Conservation (phyloP, 345 rosid genomes). For the Kandelia obovata region DNA sequence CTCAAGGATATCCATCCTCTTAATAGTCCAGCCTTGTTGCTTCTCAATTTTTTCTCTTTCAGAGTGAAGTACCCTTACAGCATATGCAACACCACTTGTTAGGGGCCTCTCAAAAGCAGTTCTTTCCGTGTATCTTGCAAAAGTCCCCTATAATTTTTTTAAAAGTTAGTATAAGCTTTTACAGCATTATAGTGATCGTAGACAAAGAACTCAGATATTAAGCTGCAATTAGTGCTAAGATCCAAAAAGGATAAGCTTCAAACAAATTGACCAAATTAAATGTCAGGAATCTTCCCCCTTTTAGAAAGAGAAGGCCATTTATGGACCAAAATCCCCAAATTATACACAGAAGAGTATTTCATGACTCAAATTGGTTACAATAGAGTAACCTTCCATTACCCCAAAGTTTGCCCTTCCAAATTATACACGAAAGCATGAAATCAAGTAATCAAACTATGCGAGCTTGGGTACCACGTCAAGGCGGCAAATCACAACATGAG, state of each 20-base stretch:
- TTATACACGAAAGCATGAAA: no score
- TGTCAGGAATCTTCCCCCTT: slow-evolving; percentile 4
- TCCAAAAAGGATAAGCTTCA: not conserved
- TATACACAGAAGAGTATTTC: slow-evolving; percentile 1
- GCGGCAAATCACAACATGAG: slow-evolving; percentile 5
- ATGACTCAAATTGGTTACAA: slow-evolving; percentile 7
- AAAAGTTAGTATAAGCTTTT: slow-evolving; percentile 32
- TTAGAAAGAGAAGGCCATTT: not conserved
- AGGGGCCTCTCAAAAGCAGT: slow-evolving; percentile 98
- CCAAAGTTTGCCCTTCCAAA: no score
- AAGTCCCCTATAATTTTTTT: slow-evolving; percentile 54
- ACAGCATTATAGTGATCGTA: slow-evolving; percentile 9
- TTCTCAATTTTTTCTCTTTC: slow-evolving; percentile 92
- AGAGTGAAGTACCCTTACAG: slow-evolving; percentile 79
- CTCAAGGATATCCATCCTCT: slow-evolving; percentile 67
- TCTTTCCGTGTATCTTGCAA: slow-evolving; percentile 87
- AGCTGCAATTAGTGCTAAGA: slow-evolving; percentile 11
- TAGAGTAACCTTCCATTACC: no score
- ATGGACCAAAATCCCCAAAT: not conserved
- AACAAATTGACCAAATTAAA: slow-evolving; percentile 8
- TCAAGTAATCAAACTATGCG: not conserved
- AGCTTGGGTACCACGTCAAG: not conserved
- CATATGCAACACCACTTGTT: slow-evolving; percentile 98
- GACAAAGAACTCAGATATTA: slow-evolving; percentile 23
- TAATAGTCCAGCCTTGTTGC: slow-evolving; percentile 91